A percentile compares a stretch with the other conserved stretches of the same genome.
Evolutionary conservation across 139 green algal genomes (phyloP).

Genomic region (Dunaliella primolecta): DNA sequence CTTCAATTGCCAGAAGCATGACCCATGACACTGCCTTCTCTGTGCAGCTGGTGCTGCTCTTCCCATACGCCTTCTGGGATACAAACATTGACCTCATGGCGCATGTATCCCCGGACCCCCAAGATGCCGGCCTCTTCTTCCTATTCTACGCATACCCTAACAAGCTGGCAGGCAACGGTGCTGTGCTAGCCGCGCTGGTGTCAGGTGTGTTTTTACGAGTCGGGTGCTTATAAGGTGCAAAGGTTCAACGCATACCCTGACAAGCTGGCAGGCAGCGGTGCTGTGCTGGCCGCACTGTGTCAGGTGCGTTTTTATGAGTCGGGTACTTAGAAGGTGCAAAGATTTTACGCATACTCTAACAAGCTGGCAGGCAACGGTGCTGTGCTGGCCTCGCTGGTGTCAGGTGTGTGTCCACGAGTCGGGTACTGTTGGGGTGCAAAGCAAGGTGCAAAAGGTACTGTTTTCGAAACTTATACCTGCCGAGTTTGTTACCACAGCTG

Average conservation of each 20-base stretch:
- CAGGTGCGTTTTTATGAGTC: conserved; percentile 54
- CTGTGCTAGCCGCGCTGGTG: conserved; percentile 82
- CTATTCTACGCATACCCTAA: conserved; percentile 87
- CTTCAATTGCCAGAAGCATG: too few relatives aligned
- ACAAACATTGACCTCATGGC: conserved; percentile 83
- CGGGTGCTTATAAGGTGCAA: too few relatives aligned
- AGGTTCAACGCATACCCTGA: conserved; percentile 86
- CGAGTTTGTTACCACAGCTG: too few relatives aligned
- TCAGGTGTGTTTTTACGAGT: conserved; percentile 52
- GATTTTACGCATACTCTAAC: conserved; percentile 82
- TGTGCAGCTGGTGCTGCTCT: conserved; percentile 85
- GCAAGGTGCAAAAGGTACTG: too few relatives aligned
- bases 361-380: conserved; percentile 19
- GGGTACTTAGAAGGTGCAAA: too few relatives aligned
- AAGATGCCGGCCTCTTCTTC: conserved; percentile 79
- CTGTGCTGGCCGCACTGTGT: conserved; percentile 82
- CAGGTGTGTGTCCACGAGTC: conserved; percentile 67
- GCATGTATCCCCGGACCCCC: conserved; percentile 42
- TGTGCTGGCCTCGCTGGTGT: conserved; percentile 82
- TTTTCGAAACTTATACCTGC: too few relatives aligned
- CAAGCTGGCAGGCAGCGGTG: conserved; percentile 14
- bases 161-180: conserved; percentile 14
- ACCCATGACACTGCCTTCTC: too few relatives aligned
- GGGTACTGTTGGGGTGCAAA: too few relatives aligned
- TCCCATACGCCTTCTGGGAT: conserved; percentile 90